A percentile compares a stretch with the other conserved stretches of the same genome.
phyloP scores from a whole-genome alignment of 805 yeast genomes.

The Candida xyloterini region DNA sequence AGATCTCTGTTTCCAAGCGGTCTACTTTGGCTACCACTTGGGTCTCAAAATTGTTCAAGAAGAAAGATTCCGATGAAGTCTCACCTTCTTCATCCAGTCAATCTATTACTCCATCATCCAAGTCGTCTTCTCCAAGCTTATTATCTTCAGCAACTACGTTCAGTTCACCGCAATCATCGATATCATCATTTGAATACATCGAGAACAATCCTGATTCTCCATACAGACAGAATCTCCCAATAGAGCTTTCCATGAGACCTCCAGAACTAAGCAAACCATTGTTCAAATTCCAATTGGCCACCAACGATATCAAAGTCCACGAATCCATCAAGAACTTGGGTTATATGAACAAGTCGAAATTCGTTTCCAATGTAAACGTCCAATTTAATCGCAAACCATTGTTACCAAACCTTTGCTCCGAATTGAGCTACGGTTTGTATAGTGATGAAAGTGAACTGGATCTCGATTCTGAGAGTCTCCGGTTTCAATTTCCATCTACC shows the following conservation, averaged over 20 bases:
- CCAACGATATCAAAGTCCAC: conserved; percentile 25
- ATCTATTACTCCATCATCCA: conserved; percentile 22
- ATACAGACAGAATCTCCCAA: conserved; percentile 32
- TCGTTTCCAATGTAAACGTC: conserved; percentile 4
- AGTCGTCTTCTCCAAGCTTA: conserved; percentile 31
- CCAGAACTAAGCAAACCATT: conserved; percentile 21
- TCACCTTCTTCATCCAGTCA: conserved; percentile 22
- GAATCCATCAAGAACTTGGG: conserved; percentile 14
- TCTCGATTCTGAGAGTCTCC: conserved; percentile 6
- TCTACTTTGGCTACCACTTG: conserved; percentile 20
- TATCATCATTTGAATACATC: conserved; percentile 23
- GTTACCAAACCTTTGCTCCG: conserved; percentile 19
- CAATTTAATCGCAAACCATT: conserved; percentile 18
- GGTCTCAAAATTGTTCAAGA: conserved; percentile 29
- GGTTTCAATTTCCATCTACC: conserved; percentile 10
- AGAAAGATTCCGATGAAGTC: conserved; percentile 16
- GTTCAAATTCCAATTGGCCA: conserved; percentile 28
- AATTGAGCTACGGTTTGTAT: conserved; percentile 1
- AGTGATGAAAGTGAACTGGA: conserved; percentile 3
- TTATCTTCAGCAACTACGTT: conserved; percentile 24
- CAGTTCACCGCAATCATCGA: conserved; percentile 31
- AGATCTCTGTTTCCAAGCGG: conserved; percentile 7
- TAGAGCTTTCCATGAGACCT: conserved; percentile 39
- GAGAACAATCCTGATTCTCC: conserved; percentile 13
- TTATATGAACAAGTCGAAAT: conserved; percentile 16